Evolutionary conservation across 306 rosid species (phyloP), one percentile per base, ranked within the genome.

Genomic region (Dalbergia cochinchinensis): DNA sequence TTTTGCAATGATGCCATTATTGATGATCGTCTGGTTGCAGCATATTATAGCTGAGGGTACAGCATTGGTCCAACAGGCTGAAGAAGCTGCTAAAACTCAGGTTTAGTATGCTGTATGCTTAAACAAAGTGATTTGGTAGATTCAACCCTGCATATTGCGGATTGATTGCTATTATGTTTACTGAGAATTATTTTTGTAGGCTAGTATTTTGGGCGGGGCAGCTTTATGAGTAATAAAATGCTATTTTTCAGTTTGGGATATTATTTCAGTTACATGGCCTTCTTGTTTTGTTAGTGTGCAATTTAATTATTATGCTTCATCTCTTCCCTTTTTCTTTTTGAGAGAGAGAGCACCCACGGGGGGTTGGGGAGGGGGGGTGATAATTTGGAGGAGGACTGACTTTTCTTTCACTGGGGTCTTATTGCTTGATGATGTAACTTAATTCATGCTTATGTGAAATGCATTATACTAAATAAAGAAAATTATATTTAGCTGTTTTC

Each of bases 31-130:
- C n/a, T 57, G 72, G 42, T 76, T 86, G 86, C 93, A 94, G 98
- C 94, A 92, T 78, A 83, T 92, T 69, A 88, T 87, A 51, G 88
- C 85, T 60, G 97, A 90, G 79, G 97, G 97, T 71, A 84, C 90
- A 22, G 44, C 86, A 48, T 79, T 92, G 88, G 89, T 94, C 62
- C 93, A 92, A 80, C 93, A 83, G 76, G 92, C 96, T 16, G 97
- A 92, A 85, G 94, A 94, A 84, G 92, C 83, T 79, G 73, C 88
- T 64, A 80, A 81, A 69, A 90, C 72, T 80, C 91, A 86, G 92
- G 94, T 91, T 67, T 11, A 63, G 7, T 42, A 42, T 42, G 47
- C 9, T 63, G 44, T 71, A 67, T 85, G 45, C 42, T 58, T 19
- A 39, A 60, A 11, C 48, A 67, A 39, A 51, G 45, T 77, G 45